Conservation (phyloP, 108 stramenopile genomes). For the Skeletonema menzelii region DNA sequence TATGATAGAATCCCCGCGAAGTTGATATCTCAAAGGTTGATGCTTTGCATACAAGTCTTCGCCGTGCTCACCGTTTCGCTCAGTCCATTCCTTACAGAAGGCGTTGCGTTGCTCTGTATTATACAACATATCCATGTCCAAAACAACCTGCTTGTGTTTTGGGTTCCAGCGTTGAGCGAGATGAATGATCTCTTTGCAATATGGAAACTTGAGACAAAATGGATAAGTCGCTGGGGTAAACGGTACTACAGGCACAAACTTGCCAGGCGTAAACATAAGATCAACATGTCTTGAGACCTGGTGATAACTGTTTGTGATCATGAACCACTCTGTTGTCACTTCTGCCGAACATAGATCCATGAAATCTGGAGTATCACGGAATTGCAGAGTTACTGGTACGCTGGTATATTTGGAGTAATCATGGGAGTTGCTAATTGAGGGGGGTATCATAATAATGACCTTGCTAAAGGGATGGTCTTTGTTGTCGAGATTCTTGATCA, state of each 20-base stretch:
- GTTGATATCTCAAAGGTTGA: slow-evolving; percentile 35
- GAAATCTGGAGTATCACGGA: slow-evolving; percentile 51
- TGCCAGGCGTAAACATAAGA: slow-evolving; percentile 60
- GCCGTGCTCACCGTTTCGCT: slow-evolving; percentile 51
- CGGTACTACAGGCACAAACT: slow-evolving; percentile 58
- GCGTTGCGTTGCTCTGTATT: slow-evolving; percentile 47
- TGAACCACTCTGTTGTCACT: slow-evolving; percentile 67
- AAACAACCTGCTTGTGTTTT: slow-evolving; percentile 54
- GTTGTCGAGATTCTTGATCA: slow-evolving; percentile 55
- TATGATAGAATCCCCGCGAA: slow-evolving; percentile 32
- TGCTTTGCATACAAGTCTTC: slow-evolving; percentile 52
- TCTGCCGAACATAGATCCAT: slow-evolving; percentile 73
- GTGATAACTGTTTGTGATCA: slow-evolving; percentile 71
- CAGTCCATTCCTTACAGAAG: slow-evolving; percentile 61
- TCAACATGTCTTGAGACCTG: slow-evolving; percentile 59
- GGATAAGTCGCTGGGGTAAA: slow-evolving; percentile 56
- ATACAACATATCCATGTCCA: slow-evolving; percentile 58
- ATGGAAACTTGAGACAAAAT: slow-evolving; percentile 61
- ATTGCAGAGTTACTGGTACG: slow-evolving; percentile 51
- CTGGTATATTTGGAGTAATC: slow-evolving; percentile 48
- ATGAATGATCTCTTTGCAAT: slow-evolving; percentile 55
- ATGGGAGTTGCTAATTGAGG: slow-evolving; percentile 34
- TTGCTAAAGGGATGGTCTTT: slow-evolving; percentile 68
- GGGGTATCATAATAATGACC: slow-evolving; percentile 61
- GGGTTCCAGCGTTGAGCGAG: slow-evolving; percentile 59